These are phyloP conservation scores for Bimuria novae-zelandiae DNA, from an alignment of 2,329 filamentous ascomycete species.

Conservation along the genomic window DNA sequence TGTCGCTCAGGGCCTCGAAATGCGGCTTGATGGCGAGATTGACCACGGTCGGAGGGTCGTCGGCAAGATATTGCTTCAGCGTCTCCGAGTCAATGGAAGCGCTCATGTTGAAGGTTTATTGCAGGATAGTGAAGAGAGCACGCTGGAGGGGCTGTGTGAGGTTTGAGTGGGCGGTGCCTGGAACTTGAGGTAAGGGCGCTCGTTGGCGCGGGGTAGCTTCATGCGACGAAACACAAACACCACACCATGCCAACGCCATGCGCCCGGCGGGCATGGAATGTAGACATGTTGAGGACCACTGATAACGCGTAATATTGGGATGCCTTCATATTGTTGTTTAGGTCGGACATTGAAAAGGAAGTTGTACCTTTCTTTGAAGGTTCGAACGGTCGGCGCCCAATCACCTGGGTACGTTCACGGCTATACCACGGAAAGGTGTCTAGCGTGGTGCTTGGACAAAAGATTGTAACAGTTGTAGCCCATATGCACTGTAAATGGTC, in stretches of 20 bases:
- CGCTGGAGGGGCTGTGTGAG: background rate
- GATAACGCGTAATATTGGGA: background rate
- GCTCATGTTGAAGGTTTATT: conserved; percentile 22
- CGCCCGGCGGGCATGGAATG: too few relatives aligned
- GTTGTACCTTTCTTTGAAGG: background rate
- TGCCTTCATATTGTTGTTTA: background rate
- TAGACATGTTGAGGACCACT: background rate
- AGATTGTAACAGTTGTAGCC: too few relatives aligned
- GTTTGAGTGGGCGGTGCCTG: conserved; percentile 9
- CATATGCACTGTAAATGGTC: too few relatives aligned
- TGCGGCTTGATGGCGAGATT: conserved; percentile 89
- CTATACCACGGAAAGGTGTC: too few relatives aligned
- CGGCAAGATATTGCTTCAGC: conserved; percentile 78
- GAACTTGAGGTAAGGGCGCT: conserved; percentile 4
- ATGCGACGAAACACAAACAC: too few relatives aligned
- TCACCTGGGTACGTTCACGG: too few relatives aligned
- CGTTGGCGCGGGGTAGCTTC: conserved; percentile 17
- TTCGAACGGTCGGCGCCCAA: too few relatives aligned
- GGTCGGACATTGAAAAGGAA: background rate
- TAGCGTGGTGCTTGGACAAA: too few relatives aligned
- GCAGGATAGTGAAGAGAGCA: background rate
- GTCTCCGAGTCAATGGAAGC: conserved; percentile 50
- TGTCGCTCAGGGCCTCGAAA: conserved; percentile 75
- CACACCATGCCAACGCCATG: too few relatives aligned
- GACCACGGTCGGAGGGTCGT: conserved; percentile 87